phyloP scores from a whole-genome alignment of 768 basidiomycete species.

The Cytidiella melzeri region DNA sequence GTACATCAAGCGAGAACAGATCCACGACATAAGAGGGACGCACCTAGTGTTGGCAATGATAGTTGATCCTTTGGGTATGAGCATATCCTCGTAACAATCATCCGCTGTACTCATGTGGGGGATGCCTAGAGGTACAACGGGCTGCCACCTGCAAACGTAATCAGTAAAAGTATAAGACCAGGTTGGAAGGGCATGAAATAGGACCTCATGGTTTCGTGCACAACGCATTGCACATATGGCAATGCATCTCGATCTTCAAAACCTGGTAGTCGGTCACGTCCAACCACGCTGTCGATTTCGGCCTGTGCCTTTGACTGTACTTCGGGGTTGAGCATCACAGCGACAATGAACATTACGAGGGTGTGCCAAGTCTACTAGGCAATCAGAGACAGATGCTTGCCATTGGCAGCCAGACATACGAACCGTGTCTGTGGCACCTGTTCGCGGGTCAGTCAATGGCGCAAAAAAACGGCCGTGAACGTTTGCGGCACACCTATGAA shows the following conservation, averaged over 20 bases:
- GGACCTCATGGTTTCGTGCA: slow-evolving; percentile 12
- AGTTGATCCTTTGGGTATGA: slow-evolving; percentile 35
- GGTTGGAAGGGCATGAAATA: too few species aligned
- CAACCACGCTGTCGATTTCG: slow-evolving; percentile 22
- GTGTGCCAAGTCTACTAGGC: background rate
- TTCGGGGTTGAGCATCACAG: slow-evolving; percentile 4
- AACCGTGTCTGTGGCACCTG: too few species aligned
- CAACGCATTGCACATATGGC: slow-evolving; percentile 22
- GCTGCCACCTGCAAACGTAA: slow-evolving; percentile 9
- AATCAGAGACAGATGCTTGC: too few species aligned
- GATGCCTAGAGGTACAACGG: slow-evolving; percentile 26
- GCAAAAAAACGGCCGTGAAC: too few species aligned
- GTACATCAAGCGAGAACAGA: too few species aligned
- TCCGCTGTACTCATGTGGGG: slow-evolving; percentile 35
- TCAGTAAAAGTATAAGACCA: too few species aligned
- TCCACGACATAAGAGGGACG: too few species aligned
- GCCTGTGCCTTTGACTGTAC: slow-evolving; percentile 21
- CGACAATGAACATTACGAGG: background rate
- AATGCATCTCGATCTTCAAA: slow-evolving; percentile 19
- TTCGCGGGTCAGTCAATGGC: too few species aligned
- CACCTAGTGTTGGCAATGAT: slow-evolving; percentile 28
- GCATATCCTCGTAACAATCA: slow-evolving; percentile 35
- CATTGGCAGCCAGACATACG: too few species aligned
- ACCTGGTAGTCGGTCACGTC: slow-evolving; percentile 21
- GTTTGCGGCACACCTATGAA: too few species aligned